Evolutionary conservation across 768 basidiomycete species (phyloP), one percentile per base, ranked within the genome.

Genomic region (Mycena crocata): DNA sequence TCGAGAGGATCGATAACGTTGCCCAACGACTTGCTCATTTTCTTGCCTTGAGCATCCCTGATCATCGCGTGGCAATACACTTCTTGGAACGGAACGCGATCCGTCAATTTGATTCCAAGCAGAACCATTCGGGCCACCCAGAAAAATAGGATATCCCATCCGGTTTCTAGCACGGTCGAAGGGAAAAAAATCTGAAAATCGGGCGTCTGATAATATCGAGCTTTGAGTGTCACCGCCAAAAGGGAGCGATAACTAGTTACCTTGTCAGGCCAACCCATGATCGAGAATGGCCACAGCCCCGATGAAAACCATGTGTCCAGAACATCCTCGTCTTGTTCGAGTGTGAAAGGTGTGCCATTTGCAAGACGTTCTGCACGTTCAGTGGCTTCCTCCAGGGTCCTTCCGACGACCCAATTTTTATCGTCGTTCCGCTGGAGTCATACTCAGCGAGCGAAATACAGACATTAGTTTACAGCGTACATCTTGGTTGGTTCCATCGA

Each of bases 101-200:
- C 96, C 0, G 98, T 99, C 48, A 98, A 88, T 61, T 92, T 86
- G 72, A 95, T 81, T 46, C 98, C 97, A 37, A 99, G 89, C 74
- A 99, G 82, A 51, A 93, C 97, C 97, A 99, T 99, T 45, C 98
- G 92, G 19, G 98, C 96, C 9, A 99, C 97, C 98, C 98, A 99
- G 88, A 99, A 99, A 86, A 96, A 96, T n/a, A 99, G 80, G 73
- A 99, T 99, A 69, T 99, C 98, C 97, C 98, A 99, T 49, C 98
- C 98, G 0, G 98, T 99, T 81, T 99, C 98, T 31, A 99, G 88
- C 46, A 99, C 72, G 21, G 90, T 87, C 2, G 94, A 81, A 0
- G 98, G 98, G 78, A 96, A 99, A 83, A 94, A 99, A 31, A 84
- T 82, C 69, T 89, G 77, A 44, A 94, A 71, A 75, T 99, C 97